A percentile compares a stretch with the other conserved stretches of the same genome.
Conservation (phyloP, 139 green algal species). For the Desmodesmus armatus region DNA sequence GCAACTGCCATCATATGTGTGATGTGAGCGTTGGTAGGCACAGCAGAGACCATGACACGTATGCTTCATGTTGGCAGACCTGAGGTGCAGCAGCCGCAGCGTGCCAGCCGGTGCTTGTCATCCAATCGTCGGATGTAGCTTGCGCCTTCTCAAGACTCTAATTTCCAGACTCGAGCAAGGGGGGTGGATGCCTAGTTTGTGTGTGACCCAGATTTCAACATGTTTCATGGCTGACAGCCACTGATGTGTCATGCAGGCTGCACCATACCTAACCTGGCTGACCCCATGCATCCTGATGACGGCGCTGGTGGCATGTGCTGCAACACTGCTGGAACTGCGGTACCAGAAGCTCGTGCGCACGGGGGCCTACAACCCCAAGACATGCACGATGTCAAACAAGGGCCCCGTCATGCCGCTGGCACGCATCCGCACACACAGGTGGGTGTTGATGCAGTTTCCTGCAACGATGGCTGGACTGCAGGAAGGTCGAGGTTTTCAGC, state of each 20-base stretch:
- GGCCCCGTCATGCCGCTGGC: conserved; percentile 12
- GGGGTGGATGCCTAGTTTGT: too few relatives aligned
- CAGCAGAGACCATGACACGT: too few relatives aligned
- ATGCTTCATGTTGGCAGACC: too few relatives aligned
- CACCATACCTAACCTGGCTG: background rate
- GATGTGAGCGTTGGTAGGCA: background rate
- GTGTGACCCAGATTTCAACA: background rate
- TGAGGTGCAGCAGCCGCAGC: too few relatives aligned
- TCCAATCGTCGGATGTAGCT: too few relatives aligned
- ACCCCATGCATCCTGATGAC: background rate
- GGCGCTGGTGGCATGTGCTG: background rate
- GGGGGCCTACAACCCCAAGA: conserved; percentile 29
- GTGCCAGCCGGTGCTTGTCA: too few relatives aligned
- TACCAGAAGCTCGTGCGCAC: conserved; percentile 24
- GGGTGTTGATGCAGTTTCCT: too few relatives aligned
- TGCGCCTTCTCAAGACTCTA: too few relatives aligned
- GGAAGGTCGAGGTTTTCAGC: too few relatives aligned
- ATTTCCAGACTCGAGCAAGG: too few relatives aligned
- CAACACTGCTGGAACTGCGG: background rate
- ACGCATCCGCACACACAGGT: conserved; percentile 16
- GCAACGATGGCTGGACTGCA: too few relatives aligned
- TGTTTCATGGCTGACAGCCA: background rate
- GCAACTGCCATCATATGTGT: background rate
- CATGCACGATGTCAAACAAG: background rate
- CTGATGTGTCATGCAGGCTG: conserved; percentile 1